phyloP scores from a whole-genome alignment of 768 basidiomycete genomes.

The Boletus rex-veris region DNA sequence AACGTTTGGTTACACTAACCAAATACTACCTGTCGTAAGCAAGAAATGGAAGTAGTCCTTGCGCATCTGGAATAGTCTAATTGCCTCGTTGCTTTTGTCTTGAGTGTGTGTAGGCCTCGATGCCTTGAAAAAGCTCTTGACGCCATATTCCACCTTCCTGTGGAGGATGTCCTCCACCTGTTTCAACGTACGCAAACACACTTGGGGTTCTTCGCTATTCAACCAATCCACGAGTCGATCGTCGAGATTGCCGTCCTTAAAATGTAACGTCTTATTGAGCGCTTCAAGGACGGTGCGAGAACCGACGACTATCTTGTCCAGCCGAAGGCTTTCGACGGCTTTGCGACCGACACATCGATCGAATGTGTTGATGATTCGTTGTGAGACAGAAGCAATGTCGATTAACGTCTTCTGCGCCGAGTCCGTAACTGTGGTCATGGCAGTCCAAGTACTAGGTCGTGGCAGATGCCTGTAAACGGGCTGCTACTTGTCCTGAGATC shows the following conservation, averaged over 20 bases:
- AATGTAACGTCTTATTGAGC: background rate
- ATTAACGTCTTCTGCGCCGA: background rate
- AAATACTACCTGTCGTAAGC: background rate
- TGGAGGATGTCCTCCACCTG: conserved; percentile 1
- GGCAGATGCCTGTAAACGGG: conserved; percentile 31
- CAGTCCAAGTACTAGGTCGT: too few relatives aligned
- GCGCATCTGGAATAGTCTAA: conserved; percentile 4
- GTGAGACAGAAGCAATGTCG: conserved; percentile 4
- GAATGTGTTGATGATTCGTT: background rate
- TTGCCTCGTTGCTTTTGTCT: background rate
- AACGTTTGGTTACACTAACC: too few relatives aligned
- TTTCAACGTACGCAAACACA: conserved; percentile 4
- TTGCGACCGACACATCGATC: background rate
- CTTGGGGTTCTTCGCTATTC: background rate
- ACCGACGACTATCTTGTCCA: conserved; percentile 8
- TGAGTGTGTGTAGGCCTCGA: background rate
- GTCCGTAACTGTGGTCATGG: too few relatives aligned
- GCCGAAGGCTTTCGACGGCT: conserved; percentile 1
- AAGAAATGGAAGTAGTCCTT: conserved; percentile 3
- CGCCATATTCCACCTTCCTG: background rate
- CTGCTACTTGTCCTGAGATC: conserved; percentile 26
- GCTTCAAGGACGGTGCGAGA: conserved; percentile 2
- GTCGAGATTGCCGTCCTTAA: background rate
- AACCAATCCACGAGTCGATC: conserved; percentile 7
- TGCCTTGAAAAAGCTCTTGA: background rate